These are phyloP conservation scores for Noccaea bulbosa DNA, from an alignment of 345 rosid species.

Conservation along the genomic window DNA sequence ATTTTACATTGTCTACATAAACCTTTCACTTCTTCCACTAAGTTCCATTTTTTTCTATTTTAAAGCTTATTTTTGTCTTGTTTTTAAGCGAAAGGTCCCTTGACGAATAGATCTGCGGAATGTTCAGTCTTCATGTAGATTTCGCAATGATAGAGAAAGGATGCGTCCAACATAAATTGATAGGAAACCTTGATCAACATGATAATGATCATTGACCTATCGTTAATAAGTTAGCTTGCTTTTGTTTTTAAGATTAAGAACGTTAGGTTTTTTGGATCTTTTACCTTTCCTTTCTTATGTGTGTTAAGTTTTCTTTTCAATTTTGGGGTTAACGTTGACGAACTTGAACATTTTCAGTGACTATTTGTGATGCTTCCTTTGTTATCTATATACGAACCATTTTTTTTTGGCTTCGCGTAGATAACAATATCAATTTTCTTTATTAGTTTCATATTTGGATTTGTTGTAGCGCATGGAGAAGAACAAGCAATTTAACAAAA, in stretches of 20 bases:
- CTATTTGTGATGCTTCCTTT: neutral
- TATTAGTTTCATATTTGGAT: neutral
- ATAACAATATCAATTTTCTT: neutral
- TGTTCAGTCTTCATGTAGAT: conserved; percentile 31
- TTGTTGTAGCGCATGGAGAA: conserved; percentile 5
- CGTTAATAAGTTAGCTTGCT: neutral
- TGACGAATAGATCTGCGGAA: conserved; percentile 23
- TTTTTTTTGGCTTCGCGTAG: neutral
- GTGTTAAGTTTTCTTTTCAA: neutral
- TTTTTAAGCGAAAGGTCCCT: neutral
- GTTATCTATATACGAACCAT: neutral
- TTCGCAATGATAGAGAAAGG: conserved; percentile 24
- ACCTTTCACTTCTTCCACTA: neutral
- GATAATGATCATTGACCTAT: conserved; percentile 4
- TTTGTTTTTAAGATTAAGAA: conserved; percentile 14
- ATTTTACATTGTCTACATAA: neutral
- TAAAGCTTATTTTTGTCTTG: neutral
- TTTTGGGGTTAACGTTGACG: neutral
- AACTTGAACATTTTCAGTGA: neutral
- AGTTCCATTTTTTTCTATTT: neutral
- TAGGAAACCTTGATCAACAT: conserved; percentile 18
- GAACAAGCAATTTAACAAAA: conserved; percentile 1
- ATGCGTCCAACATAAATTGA: conserved; percentile 14
- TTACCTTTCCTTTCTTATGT: neutral
- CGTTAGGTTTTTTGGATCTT: neutral